These are phyloP conservation scores for Paecilomyces dactylethromorphus DNA, from an alignment of 2,329 filamentous ascomycete genomes.

Conservation along the genomic window DNA sequence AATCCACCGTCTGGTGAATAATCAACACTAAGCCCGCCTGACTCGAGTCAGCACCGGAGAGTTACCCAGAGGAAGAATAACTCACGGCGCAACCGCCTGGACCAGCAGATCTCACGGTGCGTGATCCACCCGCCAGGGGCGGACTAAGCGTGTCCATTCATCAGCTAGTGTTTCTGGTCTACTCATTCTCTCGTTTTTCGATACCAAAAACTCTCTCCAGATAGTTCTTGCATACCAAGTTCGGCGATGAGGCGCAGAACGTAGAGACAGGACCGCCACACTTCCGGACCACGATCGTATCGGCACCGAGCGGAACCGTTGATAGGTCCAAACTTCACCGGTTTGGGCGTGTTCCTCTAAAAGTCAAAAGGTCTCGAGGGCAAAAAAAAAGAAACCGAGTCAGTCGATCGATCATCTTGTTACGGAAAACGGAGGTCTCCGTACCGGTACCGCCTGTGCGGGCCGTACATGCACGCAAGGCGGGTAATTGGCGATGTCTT, in stretches of 20 bases:
- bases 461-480: neutral
- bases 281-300: neutral
- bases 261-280: neutral
- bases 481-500: neutral
- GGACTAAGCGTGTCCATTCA: too few species aligned
- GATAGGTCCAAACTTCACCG: neutral
- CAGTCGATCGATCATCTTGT: neutral
- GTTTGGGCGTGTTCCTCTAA: neutral
- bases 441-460: neutral
- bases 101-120: neutral
- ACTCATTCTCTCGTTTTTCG: too few species aligned
- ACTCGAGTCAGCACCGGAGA: neutral
- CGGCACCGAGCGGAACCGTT: neutral
- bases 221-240: neutral
- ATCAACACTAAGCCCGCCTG: neutral
- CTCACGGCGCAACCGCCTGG: neutral
- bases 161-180: too few species aligned
- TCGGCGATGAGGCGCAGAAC: neutral
- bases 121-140: neutral
- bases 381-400: neutral
- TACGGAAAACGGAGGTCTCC: neutral
- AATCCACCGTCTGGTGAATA: neutral
- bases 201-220: too few species aligned
- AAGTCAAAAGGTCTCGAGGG: neutral
- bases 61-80: neutral